Evolutionary conservation across 495 filamentous ascomycete species (phyloP).

Genomic region (Chlorociboria aeruginascens): DNA sequence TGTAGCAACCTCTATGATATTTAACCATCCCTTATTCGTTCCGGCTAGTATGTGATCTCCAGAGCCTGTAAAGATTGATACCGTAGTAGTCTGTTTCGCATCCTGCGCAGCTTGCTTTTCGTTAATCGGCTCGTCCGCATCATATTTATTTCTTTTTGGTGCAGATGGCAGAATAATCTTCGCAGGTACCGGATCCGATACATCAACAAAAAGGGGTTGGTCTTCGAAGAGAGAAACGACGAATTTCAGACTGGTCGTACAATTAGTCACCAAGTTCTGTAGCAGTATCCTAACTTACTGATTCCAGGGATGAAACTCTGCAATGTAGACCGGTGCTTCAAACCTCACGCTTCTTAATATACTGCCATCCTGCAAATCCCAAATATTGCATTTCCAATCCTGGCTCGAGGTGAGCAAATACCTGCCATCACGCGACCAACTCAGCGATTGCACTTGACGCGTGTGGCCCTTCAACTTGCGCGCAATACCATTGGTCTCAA

Average conservation of each 20-base stretch:
- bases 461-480: conserved; percentile 88
- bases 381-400: conserved; percentile 90
- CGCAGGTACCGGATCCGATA: conserved; percentile 48
- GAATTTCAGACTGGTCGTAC: conserved; percentile 50
- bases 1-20: conserved; percentile 65
- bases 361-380: conserved; percentile 67
- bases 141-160: conserved; percentile 48
- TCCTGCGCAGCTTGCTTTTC: conserved; percentile 86
- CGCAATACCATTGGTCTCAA: conserved; percentile 92
- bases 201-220: conserved; percentile 75
- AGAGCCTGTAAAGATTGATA: conserved; percentile 70
- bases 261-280: neutral
- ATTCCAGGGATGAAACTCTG: conserved; percentile 84
- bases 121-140: conserved; percentile 47
- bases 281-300: conserved; percentile 43
- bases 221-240: conserved; percentile 89
- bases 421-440: conserved; percentile 84
- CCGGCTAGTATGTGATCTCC: conserved; percentile 83
- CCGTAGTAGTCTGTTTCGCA: conserved; percentile 86
- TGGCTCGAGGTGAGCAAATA: conserved; percentile 92
- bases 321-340: conserved; percentile 86
- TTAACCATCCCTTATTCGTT: conserved; percentile 89
- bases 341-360: conserved; percentile 66
- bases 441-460: conserved; percentile 77
- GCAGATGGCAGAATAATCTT: conserved; percentile 72